A percentile compares a stretch with the other conserved stretches of the same genome.
Conservation (phyloP, 805 yeast species). For the Candida chauliodis region DNA sequence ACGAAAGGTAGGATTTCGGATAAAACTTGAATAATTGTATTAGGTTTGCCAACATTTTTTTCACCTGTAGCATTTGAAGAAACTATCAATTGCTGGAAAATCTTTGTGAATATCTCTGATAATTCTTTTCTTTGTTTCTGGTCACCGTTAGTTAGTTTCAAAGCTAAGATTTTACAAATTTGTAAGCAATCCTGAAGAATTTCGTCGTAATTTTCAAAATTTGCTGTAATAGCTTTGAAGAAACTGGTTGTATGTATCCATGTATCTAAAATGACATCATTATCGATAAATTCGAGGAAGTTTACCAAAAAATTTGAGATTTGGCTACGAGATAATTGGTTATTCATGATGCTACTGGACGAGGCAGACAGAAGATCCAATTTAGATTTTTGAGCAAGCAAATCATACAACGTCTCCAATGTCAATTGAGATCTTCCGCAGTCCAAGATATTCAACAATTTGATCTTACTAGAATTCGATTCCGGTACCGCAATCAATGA, state of each 20-base stretch:
- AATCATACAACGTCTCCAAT: slow-evolving; percentile 60
- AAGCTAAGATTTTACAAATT: slow-evolving; percentile 48
- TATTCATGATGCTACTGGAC: slow-evolving; percentile 45
- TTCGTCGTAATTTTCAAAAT: slow-evolving; percentile 43
- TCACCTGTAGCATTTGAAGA: slow-evolving; percentile 11
- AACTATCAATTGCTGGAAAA: slow-evolving; percentile 19
- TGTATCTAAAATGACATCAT: slow-evolving; percentile 76
- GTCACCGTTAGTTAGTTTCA: slow-evolving; percentile 61
- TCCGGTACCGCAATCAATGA: slow-evolving; percentile 46
- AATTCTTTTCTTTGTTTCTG: slow-evolving; percentile 60
- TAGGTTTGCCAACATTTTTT: slow-evolving; percentile 25
- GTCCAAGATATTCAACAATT: slow-evolving; percentile 73
- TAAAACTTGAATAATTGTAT: slow-evolving; percentile 41
- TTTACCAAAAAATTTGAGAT: slow-evolving; percentile 52
- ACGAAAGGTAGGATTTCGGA: slow-evolving; percentile 32
- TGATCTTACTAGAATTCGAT: slow-evolving; percentile 29
- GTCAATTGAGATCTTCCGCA: slow-evolving; percentile 78
- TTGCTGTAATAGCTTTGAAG: slow-evolving; percentile 53
- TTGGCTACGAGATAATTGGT: slow-evolving; percentile 42
- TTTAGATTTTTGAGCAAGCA: slow-evolving; percentile 47
- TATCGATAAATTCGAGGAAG: slow-evolving; percentile 65
- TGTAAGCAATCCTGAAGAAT: slow-evolving; percentile 53
- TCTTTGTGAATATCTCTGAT: slow-evolving; percentile 31
- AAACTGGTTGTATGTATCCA: slow-evolving; percentile 60
- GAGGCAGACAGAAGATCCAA: slow-evolving; percentile 28